Evolutionary conservation across 495 filamentous ascomycete species (phyloP).

Genomic region (Alectoria sarmentosa): DNA sequence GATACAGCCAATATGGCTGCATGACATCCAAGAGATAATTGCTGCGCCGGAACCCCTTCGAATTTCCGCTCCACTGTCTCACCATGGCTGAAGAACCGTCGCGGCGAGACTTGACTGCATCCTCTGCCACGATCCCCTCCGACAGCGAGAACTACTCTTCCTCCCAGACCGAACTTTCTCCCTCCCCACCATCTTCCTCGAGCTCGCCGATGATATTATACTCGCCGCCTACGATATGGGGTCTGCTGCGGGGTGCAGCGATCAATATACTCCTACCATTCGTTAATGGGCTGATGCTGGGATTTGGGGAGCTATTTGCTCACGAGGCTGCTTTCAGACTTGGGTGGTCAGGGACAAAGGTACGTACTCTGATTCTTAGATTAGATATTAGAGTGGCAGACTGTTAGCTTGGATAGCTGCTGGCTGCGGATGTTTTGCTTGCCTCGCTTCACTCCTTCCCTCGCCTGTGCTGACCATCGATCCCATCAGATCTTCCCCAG

Average conservation of each 20-base stretch:
- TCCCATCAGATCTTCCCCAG: slow-evolving; percentile 51
- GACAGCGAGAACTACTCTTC: slow-evolving; percentile 86
- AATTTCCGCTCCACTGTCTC: slow-evolving; percentile 2
- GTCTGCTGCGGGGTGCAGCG: slow-evolving; percentile 75
- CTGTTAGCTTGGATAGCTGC: not conserved
- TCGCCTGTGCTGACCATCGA: slow-evolving; percentile 4
- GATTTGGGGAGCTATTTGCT: slow-evolving; percentile 92
- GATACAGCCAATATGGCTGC: slow-evolving; percentile 14
- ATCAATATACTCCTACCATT: slow-evolving; percentile 95
- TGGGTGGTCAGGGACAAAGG: slow-evolving; percentile 91
- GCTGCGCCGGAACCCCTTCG: not conserved
- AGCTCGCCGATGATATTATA: slow-evolving; percentile 81
- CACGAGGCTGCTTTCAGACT: slow-evolving; percentile 90
- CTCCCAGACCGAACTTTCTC: slow-evolving; percentile 54
- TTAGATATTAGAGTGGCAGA: not conserved
- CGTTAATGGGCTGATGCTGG: slow-evolving; percentile 96
- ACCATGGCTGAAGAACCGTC: slow-evolving; percentile 16
- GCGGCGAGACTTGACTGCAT: slow-evolving; percentile 58
- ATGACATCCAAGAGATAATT: not conserved
- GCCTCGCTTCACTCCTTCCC: not conserved
- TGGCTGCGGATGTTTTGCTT: not conserved
- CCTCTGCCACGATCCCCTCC: slow-evolving; percentile 75
- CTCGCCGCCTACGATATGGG: slow-evolving; percentile 77
- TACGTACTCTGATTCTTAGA: slow-evolving; percentile 35
- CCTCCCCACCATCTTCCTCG: slow-evolving; percentile 56